phyloP scores from a whole-genome alignment of 306 rosid genomes.

The Castanea crenata region DNA sequence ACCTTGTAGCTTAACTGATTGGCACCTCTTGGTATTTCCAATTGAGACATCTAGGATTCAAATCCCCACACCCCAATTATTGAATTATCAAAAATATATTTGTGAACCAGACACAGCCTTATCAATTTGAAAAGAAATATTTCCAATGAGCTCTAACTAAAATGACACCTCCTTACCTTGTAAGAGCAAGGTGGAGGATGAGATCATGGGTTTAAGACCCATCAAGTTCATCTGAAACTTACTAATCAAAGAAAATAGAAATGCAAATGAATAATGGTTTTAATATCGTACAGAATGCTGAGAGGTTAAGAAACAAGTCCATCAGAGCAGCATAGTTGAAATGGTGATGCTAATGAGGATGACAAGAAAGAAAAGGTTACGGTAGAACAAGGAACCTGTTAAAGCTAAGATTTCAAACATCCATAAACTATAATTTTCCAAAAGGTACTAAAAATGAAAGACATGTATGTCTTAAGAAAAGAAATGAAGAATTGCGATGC shows the following conservation, averaged over 20 bases:
- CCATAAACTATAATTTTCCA: background rate
- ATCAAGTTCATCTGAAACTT: too few species aligned
- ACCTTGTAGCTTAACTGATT: too few species aligned
- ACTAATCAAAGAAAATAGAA: background rate
- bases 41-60: too few species aligned
- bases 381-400: too few species aligned
- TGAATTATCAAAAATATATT: background rate
- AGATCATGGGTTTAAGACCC: too few species aligned
- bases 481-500: background rate
- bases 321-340: background rate
- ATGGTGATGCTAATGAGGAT: background rate
- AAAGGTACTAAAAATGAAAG: background rate
- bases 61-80: too few species aligned
- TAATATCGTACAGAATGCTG: background rate
- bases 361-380: background rate
- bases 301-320: background rate
- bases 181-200: too few species aligned
- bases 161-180: too few species aligned
- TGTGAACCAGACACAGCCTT: background rate
- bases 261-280: background rate
- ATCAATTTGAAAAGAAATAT: background rate
- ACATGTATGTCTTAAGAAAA: background rate
- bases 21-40: too few species aligned
- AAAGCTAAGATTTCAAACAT: background rate
- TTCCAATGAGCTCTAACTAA: too few species aligned